phyloP scores from a whole-genome alignment of 1,284 basidiomycete species.

The Puccinia novopanici region DNA sequence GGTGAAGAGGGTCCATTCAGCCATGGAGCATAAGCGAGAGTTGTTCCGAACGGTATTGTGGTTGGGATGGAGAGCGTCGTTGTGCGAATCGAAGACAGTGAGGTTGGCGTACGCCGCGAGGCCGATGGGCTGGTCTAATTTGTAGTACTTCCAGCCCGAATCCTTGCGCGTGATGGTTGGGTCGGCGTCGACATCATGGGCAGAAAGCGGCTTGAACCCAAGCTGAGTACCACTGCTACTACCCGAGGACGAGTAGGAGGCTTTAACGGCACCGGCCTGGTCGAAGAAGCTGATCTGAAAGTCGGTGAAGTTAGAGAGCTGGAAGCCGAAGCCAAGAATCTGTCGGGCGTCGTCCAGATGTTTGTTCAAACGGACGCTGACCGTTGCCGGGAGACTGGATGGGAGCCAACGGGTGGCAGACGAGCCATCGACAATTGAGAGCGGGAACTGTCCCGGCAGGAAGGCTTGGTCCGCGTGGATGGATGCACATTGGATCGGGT shows the following conservation, averaged over 20 bases:
- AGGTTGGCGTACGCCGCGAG: not conserved
- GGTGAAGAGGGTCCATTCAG: conserved; percentile 14
- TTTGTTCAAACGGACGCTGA: not conserved
- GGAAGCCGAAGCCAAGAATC: conserved; percentile 35
- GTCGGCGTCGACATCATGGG: not conserved
- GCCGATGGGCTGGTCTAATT: conserved; percentile 5
- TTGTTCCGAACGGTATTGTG: not conserved
- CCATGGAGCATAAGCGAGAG: not conserved
- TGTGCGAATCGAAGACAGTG: not conserved
- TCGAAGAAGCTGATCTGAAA: conserved; percentile 27
- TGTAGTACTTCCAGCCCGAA: conserved; percentile 9
- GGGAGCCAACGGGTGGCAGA: conserved; percentile 50
- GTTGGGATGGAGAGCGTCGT: not conserved
- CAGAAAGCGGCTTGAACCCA: not conserved
- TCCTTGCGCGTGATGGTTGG: not conserved
- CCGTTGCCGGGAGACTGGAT: conserved; percentile 15
- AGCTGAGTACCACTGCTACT: not conserved
- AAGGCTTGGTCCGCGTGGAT: conserved; percentile 30
- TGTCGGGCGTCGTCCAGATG: not conserved
- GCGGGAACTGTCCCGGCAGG: conserved; percentile 54
- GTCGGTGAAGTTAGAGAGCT: conserved; percentile 26
- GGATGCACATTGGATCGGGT: conserved; percentile 55
- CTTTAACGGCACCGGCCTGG: not conserved
- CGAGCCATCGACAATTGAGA: conserved; percentile 56
- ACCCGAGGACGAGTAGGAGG: not conserved